These are phyloP conservation scores for Adansonia madagascariensis DNA, from an alignment of 441 rosid species.

Conservation along the genomic window DNA sequence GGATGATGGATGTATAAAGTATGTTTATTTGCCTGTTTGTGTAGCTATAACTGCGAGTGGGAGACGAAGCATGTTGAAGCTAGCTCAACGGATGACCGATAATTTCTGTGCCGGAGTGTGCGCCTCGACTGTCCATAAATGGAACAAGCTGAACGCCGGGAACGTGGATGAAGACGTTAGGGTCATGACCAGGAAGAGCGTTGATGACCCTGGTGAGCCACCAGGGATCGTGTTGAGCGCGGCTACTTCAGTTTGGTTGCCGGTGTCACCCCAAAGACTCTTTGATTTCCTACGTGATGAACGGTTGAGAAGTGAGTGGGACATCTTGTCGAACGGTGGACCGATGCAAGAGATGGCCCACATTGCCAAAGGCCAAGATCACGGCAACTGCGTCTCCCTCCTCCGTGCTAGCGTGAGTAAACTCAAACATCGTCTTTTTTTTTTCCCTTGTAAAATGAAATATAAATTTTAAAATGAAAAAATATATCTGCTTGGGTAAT, in stretches of 20 bases:
- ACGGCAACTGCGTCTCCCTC: constrained; percentile 87
- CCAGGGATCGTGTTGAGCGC: constrained; percentile 89
- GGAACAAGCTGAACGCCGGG: constrained; percentile 77
- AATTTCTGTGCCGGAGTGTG: constrained; percentile 89
- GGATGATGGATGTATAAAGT: neutral
- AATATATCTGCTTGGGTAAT: no score
- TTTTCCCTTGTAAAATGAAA: neutral
- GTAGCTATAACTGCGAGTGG: constrained; percentile 72
- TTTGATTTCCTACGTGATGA: constrained; percentile 89
- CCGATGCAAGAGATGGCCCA: constrained; percentile 95
- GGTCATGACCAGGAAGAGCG: constrained; percentile 81
- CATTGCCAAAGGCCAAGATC: constrained; percentile 87
- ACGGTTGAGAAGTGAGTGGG: constrained; percentile 90
- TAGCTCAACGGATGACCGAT: constrained; percentile 86
- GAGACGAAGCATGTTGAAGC: constrained; percentile 81
- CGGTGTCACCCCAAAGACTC: constrained; percentile 68
- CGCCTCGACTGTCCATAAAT: constrained; percentile 71
- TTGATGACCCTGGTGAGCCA: constrained; percentile 86
- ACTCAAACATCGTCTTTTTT: neutral
- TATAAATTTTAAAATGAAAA: neutral
- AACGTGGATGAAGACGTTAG: constrained; percentile 80
- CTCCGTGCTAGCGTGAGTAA: constrained; percentile 62
- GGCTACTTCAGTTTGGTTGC: constrained; percentile 92
- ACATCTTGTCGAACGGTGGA: constrained; percentile 82
- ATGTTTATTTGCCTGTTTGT: neutral